phyloP scores from a whole-genome alignment of 2,329 filamentous ascomycete species.

The Claviceps arundinis region DNA sequence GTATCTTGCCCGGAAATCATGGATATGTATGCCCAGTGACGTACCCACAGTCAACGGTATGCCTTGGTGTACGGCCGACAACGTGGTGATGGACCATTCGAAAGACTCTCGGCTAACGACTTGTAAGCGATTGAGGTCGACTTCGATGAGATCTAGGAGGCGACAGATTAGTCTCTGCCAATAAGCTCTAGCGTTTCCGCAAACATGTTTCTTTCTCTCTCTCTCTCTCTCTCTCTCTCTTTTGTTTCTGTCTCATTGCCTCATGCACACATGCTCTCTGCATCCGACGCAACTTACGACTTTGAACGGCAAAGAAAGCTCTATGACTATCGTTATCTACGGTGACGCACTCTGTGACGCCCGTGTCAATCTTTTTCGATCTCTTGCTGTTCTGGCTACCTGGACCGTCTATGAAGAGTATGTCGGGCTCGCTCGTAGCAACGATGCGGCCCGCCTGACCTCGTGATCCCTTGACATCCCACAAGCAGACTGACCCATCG shows the following conservation, averaged over 20 bases:
- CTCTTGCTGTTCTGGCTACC: slow-evolving; percentile 30
- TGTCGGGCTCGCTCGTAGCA: slow-evolving; percentile 49
- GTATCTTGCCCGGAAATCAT: slow-evolving; percentile 52
- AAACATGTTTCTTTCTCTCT: background rate
- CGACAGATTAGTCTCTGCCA: background rate
- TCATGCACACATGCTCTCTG: background rate
- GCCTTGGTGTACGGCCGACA: slow-evolving; percentile 55
- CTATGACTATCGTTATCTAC: slow-evolving; percentile 54
- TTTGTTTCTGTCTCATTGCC: background rate
- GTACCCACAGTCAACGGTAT: slow-evolving; percentile 76
- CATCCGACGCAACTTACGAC: slow-evolving; percentile 32
- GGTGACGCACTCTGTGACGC: slow-evolving; percentile 69
- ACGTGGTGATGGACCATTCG: slow-evolving; percentile 68
- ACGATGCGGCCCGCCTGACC: slow-evolving; percentile 47
- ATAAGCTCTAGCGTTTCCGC: background rate
- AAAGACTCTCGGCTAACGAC: slow-evolving; percentile 58
- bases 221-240: background rate
- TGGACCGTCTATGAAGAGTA: slow-evolving; percentile 47
- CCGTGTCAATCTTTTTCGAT: slow-evolving; percentile 56
- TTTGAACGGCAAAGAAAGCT: slow-evolving; percentile 71
- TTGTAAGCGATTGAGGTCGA: slow-evolving; percentile 63
- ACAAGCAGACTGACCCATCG: slow-evolving; percentile 77
- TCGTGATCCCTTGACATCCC: slow-evolving; percentile 55
- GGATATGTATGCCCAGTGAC: slow-evolving; percentile 64
- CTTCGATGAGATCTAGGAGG: slow-evolving; percentile 51